These are phyloP conservation scores for Paraglomus brasilianum DNA, from an alignment of 192 early-diverging fungal species.

Conservation along the genomic window DNA sequence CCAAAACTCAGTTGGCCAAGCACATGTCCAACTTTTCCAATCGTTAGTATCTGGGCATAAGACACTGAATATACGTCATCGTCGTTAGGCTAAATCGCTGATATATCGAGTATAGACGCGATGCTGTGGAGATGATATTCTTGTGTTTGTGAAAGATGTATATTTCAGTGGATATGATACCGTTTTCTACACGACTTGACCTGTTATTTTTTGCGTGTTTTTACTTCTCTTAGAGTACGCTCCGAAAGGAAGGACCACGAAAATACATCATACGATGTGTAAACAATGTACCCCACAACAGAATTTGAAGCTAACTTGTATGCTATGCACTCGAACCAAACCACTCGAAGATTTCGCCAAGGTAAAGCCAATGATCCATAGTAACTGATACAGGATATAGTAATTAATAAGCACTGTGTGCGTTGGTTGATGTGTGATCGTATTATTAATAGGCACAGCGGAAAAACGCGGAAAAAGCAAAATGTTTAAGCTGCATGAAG, in stretches of 20 bases:
- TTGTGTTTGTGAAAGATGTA: not conserved
- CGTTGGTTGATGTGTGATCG: not conserved
- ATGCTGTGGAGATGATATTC: not conserved
- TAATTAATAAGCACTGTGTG: not conserved
- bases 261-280: constrained; percentile 40
- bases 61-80: too few relatives aligned
- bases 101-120: not conserved
- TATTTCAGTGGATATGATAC: not conserved
- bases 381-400: not conserved
- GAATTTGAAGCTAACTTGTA: constrained; percentile 37
- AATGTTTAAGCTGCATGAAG: constrained; percentile 42
- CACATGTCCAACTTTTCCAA: constrained; percentile 32
- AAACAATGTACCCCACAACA: constrained; percentile 42
- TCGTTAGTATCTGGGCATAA: constrained; percentile 29
- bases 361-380: constrained; percentile 27
- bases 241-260: constrained; percentile 33
- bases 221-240: constrained; percentile 33
- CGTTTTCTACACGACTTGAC: not conserved
- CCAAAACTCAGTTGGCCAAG: constrained; percentile 43
- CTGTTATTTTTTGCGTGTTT: not conserved
- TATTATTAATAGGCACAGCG: constrained; percentile 38
- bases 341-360: constrained; percentile 41
- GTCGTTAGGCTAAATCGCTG: too few relatives aligned
- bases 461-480: constrained; percentile 43
- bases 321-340: constrained; percentile 39